These are phyloP conservation scores for Torulaspora franciscae DNA, from an alignment of 805 yeast genomes.

Conservation along the genomic window DNA sequence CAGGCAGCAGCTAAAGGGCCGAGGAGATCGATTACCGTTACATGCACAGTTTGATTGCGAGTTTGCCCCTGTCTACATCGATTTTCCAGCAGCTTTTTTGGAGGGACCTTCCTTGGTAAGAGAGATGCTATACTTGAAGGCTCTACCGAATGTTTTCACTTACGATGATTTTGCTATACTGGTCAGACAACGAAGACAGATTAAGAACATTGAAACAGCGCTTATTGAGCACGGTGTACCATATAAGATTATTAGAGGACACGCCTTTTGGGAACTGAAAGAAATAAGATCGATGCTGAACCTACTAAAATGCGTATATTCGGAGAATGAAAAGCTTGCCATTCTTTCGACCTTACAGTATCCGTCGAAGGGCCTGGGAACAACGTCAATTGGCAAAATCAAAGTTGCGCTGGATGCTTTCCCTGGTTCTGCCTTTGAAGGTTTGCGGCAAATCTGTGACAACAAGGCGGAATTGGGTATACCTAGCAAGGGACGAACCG, in stretches of 20 bases:
- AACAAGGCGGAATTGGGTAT: slow-evolving; percentile 13
- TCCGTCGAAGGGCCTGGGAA: slow-evolving; percentile 69
- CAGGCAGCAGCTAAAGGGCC: slow-evolving; percentile 46
- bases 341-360: slow-evolving; percentile 50
- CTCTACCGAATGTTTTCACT: slow-evolving; percentile 43
- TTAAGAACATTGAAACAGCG: slow-evolving; percentile 60
- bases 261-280: slow-evolving; percentile 71
- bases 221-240: slow-evolving; percentile 55
- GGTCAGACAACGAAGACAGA: slow-evolving; percentile 58
- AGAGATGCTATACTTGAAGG: slow-evolving; percentile 47
- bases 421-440: slow-evolving; percentile 14
- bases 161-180: slow-evolving; percentile 68
- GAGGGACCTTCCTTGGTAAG: slow-evolving; percentile 59
- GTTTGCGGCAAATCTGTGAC: slow-evolving; percentile 13
- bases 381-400: slow-evolving; percentile 40
- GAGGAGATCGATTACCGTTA: slow-evolving; percentile 41
- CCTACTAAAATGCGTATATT: slow-evolving; percentile 56
- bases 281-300: slow-evolving; percentile 63
- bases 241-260: slow-evolving; percentile 64
- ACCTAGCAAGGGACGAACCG: slow-evolving; percentile 22
- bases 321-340: slow-evolving; percentile 58
- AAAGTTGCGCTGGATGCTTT: slow-evolving; percentile 16
- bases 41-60: slow-evolving; percentile 43
- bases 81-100: slow-evolving; percentile 38
- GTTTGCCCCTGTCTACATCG: slow-evolving; percentile 45